Base-by-base conservation (phyloP, 176 grass and related monocot species). In the Carex kokanica region DNA sequence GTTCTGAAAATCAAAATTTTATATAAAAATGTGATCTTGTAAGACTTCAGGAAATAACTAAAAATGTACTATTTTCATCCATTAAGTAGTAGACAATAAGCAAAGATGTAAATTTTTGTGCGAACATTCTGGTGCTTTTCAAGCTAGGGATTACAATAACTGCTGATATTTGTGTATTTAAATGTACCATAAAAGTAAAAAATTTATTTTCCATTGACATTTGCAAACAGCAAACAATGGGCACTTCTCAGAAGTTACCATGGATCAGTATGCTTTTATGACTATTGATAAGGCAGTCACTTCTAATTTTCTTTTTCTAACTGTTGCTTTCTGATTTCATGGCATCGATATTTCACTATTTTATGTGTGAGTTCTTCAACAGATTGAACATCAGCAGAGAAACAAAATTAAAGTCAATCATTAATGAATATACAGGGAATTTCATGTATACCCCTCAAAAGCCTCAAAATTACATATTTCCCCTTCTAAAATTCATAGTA, bases 1-100 rank as follows among this genome's bases (percentile, higher is more conserved):
- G 74, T 99, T 91, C 97, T 99, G 81, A 79, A 87, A 29, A 59
- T 78, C n/a, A 72, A 72, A 57, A 56, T 14, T 18, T 10, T 57
- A 67, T 79, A 54, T n/a, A 54, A 55, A 65, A 6, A 41, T 27
- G 40, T 38, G 1, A 60, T 56, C 16, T 55, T n/a, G 40, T 49
- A 49, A 49, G 69, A 73, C 40, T 51, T 4, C 23, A 55, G 24
- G 55, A 56, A 73, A 41, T 73, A 51, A 73, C 69, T 73, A 24
- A 18, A 40, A 40, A 7, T 17, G 51, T 56, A 56, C 6, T 78
- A 2, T 56, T 31, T 16, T 55, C 14, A 41, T n/a, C 16, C 4
- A 14, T 38, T 10, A 40, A 40, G 16, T 41, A 69, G 20, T 45
- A 71, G 18, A 47, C 13, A 34, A 21, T 45, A 34, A 71, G 67